Evolutionary conservation across 2,329 filamentous ascomycete species (phyloP).

Genomic region (Talaromyces sp.): DNA sequence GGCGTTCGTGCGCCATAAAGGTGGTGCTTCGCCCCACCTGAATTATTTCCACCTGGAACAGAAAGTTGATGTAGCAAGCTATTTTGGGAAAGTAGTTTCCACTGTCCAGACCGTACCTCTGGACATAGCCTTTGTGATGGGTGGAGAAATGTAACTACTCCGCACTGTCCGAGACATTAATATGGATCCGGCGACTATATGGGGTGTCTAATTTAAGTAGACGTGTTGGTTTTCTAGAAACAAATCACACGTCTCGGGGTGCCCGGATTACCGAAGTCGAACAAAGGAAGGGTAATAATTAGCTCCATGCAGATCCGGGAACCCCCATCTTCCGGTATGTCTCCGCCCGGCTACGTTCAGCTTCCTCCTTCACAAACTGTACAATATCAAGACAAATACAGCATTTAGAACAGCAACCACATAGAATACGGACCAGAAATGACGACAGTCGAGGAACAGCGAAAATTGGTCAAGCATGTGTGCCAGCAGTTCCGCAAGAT

Average conservation of each 20-base stretch:
- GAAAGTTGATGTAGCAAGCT: background rate
- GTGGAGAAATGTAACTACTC: background rate
- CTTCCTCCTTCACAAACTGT: too few species aligned
- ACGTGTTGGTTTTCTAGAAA: too few species aligned
- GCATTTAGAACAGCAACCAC: background rate
- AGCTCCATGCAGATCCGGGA: background rate
- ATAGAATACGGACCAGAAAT: background rate
- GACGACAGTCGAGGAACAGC: conserved; percentile 1
- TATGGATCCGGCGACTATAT: too few species aligned
- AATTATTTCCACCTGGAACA: background rate
- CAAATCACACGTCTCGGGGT: background rate
- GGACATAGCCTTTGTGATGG: too few species aligned
- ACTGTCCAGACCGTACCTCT: background rate
- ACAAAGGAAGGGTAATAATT: background rate
- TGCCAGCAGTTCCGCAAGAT: background rate
- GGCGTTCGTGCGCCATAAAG: too few species aligned
- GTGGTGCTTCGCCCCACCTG: too few species aligned
- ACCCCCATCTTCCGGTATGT: too few species aligned
- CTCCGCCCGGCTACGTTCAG: too few species aligned
- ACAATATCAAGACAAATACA: background rate
- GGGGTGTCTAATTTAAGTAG: too few species aligned
- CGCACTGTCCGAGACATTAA: too few species aligned
- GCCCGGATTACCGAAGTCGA: background rate
- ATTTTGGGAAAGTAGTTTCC: background rate
- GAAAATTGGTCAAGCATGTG: background rate